Percentiles rank a stretch among this genome's conserved stretches.
Evolutionary conservation across 2,329 filamentous ascomycete genomes (phyloP).

Genomic region (Mollisiaceae sp.): DNA sequence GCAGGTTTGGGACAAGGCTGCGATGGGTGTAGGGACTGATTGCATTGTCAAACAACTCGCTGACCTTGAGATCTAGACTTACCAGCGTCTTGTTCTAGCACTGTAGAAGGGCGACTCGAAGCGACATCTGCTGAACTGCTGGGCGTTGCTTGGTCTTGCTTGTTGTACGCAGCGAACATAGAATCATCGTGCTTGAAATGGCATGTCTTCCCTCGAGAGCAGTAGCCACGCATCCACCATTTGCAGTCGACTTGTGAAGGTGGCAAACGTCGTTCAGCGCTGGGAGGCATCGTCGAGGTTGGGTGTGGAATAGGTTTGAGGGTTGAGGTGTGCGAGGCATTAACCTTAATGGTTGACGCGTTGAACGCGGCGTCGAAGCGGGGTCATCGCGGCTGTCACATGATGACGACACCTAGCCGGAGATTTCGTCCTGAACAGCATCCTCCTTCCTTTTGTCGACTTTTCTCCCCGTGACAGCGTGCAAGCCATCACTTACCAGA

Average conservation of each 20-base stretch:
- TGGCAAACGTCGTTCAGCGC: slow-evolving; percentile 14
- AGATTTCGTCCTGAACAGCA: no score
- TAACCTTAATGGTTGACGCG: background rate
- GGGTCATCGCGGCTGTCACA: no score
- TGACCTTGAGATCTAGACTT: background rate
- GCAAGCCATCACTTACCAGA: no score
- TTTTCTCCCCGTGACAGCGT: no score
- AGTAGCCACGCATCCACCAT: slow-evolving; percentile 39
- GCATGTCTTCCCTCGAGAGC: slow-evolving; percentile 34
- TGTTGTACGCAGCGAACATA: slow-evolving; percentile 4
- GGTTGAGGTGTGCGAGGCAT: background rate
- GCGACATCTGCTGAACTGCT: background rate
- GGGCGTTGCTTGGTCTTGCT: background rate
- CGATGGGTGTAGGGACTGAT: background rate
- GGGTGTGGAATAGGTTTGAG: background rate
- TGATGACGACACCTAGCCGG: no score
- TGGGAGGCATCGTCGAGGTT: background rate
- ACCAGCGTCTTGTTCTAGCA: background rate
- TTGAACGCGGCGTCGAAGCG: no score
- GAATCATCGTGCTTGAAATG: slow-evolving; percentile 36
- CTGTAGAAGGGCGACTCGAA: background rate
- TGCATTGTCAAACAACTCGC: background rate
- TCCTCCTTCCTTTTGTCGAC: no score
- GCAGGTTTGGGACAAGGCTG: background rate
- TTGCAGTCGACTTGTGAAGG: slow-evolving; percentile 35